A percentile compares a stretch with the other conserved stretches of the same genome.
phyloP scores from a whole-genome alignment of 169 alveolate species.

The Plasmodium knowlesi region DNA sequence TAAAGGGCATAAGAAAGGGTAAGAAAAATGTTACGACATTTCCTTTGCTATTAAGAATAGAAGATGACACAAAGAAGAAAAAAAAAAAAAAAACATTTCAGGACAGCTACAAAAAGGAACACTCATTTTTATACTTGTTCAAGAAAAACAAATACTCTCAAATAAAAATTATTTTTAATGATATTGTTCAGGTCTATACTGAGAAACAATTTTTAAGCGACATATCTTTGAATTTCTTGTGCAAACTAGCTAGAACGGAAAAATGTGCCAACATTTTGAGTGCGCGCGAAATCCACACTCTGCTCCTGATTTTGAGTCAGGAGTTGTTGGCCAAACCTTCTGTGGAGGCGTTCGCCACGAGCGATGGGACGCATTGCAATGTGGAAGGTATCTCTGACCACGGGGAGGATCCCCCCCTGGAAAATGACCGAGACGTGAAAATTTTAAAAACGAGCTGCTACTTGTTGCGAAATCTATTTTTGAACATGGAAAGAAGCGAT shows the following conservation, averaged over 20 bases:
- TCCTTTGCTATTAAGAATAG: conserved; percentile 27
- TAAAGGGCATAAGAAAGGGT: conserved; percentile 11
- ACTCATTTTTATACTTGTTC: conserved; percentile 16
- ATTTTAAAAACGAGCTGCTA: conserved; percentile 57
- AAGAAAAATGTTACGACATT: neutral
- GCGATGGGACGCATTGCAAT: neutral
- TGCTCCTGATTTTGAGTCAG: conserved; percentile 44
- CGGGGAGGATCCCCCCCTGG: neutral
- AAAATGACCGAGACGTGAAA: conserved; percentile 26
- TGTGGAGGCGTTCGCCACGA: neutral
- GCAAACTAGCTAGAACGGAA: neutral
- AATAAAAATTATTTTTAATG: conserved; percentile 20
- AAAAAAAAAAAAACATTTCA: conserved; percentile 2
- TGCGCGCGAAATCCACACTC: neutral
- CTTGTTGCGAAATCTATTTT: conserved; percentile 10
- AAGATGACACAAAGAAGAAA: conserved; percentile 15
- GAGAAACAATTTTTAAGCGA: conserved; percentile 43
- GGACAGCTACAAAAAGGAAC: conserved; percentile 11
- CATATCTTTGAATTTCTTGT: conserved; percentile 44
- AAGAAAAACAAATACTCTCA: conserved; percentile 10
- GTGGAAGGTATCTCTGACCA: neutral
- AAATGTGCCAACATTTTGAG: neutral
- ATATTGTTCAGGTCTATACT: conserved; percentile 39
- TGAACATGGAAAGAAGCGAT: conserved; percentile 4
- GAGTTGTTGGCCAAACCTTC: neutral